Percentiles rank a stretch among this genome's conserved stretches.
Conservation (phyloP, 169 alveolate species). For the Miamiensis avidus region DNA sequence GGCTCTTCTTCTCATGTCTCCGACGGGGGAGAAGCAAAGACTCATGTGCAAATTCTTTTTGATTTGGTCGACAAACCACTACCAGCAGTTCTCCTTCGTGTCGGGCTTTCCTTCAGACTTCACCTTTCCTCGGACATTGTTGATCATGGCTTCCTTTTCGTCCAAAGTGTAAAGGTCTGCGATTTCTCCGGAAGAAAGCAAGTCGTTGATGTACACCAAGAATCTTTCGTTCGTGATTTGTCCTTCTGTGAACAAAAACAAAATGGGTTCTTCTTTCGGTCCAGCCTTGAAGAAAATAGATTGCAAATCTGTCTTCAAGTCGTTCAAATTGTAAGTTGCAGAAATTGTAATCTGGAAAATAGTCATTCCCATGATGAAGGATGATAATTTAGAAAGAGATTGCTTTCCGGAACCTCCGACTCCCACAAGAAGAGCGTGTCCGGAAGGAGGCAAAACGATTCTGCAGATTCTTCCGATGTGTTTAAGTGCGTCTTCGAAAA, state of each 20-base stretch:
- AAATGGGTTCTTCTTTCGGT: conserved; percentile 90
- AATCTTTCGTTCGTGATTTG: conserved; percentile 92
- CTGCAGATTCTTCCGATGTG: conserved; percentile 94
- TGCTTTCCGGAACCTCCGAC: conserved; percentile 97
- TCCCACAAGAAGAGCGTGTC: conserved; percentile 96
- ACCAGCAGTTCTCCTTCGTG: conserved; percentile 91
- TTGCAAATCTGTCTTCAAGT: conserved; percentile 90
- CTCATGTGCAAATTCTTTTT: conserved; percentile 94
- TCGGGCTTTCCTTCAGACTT: conserved; percentile 91
- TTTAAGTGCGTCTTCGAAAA: conserved; percentile 96
- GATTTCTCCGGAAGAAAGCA: conserved; percentile 93
- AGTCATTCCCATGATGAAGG: conserved; percentile 89
- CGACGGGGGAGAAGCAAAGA: conserved; percentile 96
- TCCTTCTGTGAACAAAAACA: conserved; percentile 93
- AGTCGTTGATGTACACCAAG: conserved; percentile 91
- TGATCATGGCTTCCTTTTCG: conserved; percentile 91
- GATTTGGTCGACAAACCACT: conserved; percentile 91
- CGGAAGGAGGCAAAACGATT: conserved; percentile 91
- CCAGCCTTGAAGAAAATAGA: conserved; percentile 89
- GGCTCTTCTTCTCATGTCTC: conserved; percentile 93
- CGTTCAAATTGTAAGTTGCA: conserved; percentile 90
- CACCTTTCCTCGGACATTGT: conserved; percentile 86
- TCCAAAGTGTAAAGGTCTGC: conserved; percentile 92
- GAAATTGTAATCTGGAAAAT: conserved; percentile 84
- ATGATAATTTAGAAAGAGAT: conserved; percentile 91